Percentiles rank a stretch among this genome's conserved stretches.
phyloP scores from a whole-genome alignment of 2,329 filamentous ascomycete genomes.

The Claviceps purpurea region DNA sequence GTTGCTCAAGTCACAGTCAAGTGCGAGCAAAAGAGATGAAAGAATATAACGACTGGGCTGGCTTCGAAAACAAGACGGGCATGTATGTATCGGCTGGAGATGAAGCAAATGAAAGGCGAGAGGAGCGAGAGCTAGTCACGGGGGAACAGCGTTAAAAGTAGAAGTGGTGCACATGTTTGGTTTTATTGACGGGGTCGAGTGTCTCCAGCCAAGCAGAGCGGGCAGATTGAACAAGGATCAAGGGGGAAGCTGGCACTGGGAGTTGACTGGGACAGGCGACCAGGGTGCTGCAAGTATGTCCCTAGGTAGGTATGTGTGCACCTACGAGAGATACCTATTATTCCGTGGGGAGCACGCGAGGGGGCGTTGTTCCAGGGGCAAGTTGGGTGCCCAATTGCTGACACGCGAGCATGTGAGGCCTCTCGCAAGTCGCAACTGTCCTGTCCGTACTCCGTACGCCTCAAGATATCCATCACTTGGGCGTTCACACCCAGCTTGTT shows the following conservation, averaged over 20 bases:
- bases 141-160: background rate
- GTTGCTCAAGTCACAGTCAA: background rate
- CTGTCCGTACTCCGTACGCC: too few relatives aligned
- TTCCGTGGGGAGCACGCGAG: too few relatives aligned
- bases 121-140: background rate
- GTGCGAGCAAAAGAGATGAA: background rate
- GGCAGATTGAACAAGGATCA: background rate
- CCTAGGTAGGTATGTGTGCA: too few relatives aligned
- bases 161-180: background rate
- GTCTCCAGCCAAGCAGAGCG: background rate
- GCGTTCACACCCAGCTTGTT: too few relatives aligned
- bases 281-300: too few relatives aligned
- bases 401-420: too few relatives aligned
- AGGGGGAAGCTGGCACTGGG: background rate
- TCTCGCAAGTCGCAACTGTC: too few relatives aligned
- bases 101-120: slow-evolving; percentile 1
- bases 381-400: too few relatives aligned
- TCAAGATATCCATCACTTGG: too few relatives aligned
- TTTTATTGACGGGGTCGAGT: background rate
- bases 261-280: too few relatives aligned
- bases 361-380: too few relatives aligned
- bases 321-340: too few relatives aligned
- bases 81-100: background rate
- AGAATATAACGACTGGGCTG: background rate
- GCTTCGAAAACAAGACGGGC: background rate